phyloP scores from a whole-genome alignment of 495 filamentous ascomycete species.

The Hypoxylon lienhwacheense region DNA sequence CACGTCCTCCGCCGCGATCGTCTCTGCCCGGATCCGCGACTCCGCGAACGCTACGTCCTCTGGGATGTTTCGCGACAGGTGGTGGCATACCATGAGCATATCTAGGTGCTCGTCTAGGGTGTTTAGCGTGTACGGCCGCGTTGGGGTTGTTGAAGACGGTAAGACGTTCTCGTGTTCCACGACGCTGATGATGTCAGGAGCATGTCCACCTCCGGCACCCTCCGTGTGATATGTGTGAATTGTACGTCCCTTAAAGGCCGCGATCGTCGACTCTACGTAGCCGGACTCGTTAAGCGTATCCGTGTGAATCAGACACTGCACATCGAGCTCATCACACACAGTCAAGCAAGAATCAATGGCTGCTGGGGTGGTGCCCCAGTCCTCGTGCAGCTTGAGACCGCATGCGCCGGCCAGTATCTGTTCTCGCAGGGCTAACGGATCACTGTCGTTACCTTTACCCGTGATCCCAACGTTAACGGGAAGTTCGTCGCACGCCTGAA shows the following conservation, averaged over 20 bases:
- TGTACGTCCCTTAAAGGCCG: constrained; percentile 82
- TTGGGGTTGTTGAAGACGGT: constrained; percentile 91
- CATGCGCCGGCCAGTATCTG: constrained; percentile 83
- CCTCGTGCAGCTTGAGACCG: constrained; percentile 94
- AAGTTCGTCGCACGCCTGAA: constrained; percentile 83
- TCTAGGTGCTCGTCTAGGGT: constrained; percentile 97
- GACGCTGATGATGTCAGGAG: constrained; percentile 94
- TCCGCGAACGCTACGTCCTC: constrained; percentile 98
- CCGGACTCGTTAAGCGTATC: constrained; percentile 98
- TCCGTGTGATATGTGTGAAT: constrained; percentile 99
- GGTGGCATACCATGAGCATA: constrained; percentile 99
- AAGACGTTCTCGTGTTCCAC: constrained; percentile 93
- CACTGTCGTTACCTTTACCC: constrained; percentile 92
- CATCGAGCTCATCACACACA: constrained; percentile 87
- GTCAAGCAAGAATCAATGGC: constrained; percentile 88
- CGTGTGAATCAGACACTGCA: constrained; percentile 96
- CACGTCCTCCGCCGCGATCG: constrained; percentile 96
- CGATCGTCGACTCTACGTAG: constrained; percentile 91
- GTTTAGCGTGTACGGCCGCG: constrained; percentile 87
- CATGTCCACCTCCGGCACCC: constrained; percentile 93
- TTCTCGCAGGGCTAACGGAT: constrained; percentile 69
- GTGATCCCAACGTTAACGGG: constrained; percentile 94
- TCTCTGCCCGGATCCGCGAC: constrained; percentile 91
- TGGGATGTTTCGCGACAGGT: constrained; percentile 86
- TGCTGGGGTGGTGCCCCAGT: constrained; percentile 92